Evolutionary conservation across 1,284 basidiomycete species (phyloP), one percentile per base, ranked within the genome.

Genomic region (Ganoderma meredithae): DNA sequence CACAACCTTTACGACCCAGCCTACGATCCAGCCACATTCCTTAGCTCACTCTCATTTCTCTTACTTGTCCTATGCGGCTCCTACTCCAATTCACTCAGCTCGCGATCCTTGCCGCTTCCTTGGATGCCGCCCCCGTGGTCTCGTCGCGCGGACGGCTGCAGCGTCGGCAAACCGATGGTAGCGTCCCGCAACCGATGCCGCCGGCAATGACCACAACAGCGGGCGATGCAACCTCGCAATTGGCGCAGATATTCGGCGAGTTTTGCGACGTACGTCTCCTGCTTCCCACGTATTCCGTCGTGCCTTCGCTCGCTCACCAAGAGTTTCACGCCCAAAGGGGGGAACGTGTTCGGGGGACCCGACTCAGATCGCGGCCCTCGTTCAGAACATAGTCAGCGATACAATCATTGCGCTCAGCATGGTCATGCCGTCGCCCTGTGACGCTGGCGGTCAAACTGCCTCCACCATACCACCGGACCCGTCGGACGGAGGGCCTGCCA

Each of bases 61-160:
- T 52, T 49, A 33, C 53, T 53, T 36, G 62, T 68, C 53, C 43
- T 36, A 64, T 68, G 63, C 63, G 43, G 59, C 47, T 63, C 31
- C 52, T 68, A 25, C 67, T 68, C 67, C 62, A 62, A 17, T 68
- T 62, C 53, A 10, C 64, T 9, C 62, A 64, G 27, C 59, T 68
- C 27, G 59, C 41, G 12, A 19, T 52, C 13, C 41, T 64, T 10
- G 41, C 47, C 40, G 19, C 52, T 22, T 19, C 55, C 22, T 41
- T 52, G 22, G 40, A 55, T 31, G 60, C 44, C 5, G 64, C 64
- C 2, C 60, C 64, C 25, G 22, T 66, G 27, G 17, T 9, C 12
- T 22, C 36, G 36, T 40, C 15, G 22, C 39, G 5, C 40, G 25
- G 22, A 25, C 47, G 47, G 22, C 22, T 49, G 25, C 6, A 10